Evolutionary conservation across 164 flowering plant species (phyloP).

Genomic region (Piper betle): DNA sequence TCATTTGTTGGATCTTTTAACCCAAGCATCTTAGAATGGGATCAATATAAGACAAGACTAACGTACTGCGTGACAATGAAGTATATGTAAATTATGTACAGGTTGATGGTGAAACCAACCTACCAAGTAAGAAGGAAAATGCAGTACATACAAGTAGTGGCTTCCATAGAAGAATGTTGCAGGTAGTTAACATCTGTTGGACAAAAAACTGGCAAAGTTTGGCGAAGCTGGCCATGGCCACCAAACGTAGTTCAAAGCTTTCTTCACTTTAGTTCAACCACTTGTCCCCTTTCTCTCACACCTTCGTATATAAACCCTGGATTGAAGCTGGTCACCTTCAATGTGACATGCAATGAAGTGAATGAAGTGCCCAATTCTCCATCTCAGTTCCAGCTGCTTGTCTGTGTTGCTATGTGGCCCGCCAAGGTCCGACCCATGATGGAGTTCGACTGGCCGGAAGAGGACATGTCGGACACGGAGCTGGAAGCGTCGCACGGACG

Average conservation of each 20-base stretch:
- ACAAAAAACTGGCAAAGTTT: not conserved
- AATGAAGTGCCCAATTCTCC: not conserved
- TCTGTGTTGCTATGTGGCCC: constrained; percentile 8
- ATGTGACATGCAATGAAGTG: not conserved
- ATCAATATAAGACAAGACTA: no score
- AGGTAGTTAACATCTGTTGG: not conserved
- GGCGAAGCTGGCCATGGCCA: not conserved
- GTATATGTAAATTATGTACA: no score
- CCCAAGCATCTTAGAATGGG: no score
- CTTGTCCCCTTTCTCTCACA: not conserved
- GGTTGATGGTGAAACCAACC: no score
- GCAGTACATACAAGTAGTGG: no score
- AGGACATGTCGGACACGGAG: not conserved
- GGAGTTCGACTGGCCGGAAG: constrained; percentile 3
- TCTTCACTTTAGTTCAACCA: not conserved
- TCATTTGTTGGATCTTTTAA: no score
- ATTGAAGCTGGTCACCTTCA: no score
- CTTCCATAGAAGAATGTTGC: no score
- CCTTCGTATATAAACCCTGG: no score
- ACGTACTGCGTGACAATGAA: no score
- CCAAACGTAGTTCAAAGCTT: not conserved
- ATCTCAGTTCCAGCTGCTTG: not conserved
- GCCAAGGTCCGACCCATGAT: constrained; percentile 14
- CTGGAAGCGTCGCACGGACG: not conserved
- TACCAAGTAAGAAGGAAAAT: no score